These are phyloP conservation scores for Candida saitoana DNA, from an alignment of 805 yeast genomes.

Conservation along the genomic window DNA sequence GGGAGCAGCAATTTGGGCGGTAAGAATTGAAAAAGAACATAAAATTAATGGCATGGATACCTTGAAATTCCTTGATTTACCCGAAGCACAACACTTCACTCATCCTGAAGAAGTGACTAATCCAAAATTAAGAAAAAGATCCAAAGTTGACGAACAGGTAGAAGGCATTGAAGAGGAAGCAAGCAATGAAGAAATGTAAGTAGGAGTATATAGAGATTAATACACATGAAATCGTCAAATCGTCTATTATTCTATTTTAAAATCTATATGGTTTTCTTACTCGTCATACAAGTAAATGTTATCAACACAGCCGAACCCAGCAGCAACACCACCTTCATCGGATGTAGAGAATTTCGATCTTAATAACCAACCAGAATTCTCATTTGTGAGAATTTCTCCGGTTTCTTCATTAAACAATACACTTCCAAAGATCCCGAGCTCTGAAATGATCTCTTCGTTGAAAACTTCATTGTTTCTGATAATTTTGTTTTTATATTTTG, in stretches of 20 bases:
- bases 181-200: neutral
- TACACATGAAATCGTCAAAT: slow-evolving; percentile 3
- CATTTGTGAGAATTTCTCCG: slow-evolving; percentile 57
- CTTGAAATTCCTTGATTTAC: slow-evolving; percentile 1
- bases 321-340: slow-evolving; percentile 98
- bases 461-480: slow-evolving; percentile 60
- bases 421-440: slow-evolving; percentile 87
- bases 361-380: slow-evolving; percentile 76
- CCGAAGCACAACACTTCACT: neutral
- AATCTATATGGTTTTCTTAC: neutral
- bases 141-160: slow-evolving; percentile 3
- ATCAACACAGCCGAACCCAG: slow-evolving; percentile 97
- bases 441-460: slow-evolving; percentile 79
- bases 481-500: slow-evolving; percentile 62
- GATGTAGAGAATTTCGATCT: slow-evolving; percentile 85
- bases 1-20: slow-evolving; percentile 67
- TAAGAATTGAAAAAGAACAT: slow-evolving; percentile 22
- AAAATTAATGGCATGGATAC: slow-evolving; percentile 3
- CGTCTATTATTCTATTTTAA: slow-evolving; percentile 2
- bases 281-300: slow-evolving; percentile 54
- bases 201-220: slow-evolving; percentile 3
- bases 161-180: neutral
- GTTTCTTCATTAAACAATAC: slow-evolving; percentile 64
- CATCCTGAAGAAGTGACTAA: neutral
- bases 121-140: slow-evolving; percentile 7